phyloP scores from a whole-genome alignment of 148 eudicot genomes.

The Rhododendron molle region DNA sequence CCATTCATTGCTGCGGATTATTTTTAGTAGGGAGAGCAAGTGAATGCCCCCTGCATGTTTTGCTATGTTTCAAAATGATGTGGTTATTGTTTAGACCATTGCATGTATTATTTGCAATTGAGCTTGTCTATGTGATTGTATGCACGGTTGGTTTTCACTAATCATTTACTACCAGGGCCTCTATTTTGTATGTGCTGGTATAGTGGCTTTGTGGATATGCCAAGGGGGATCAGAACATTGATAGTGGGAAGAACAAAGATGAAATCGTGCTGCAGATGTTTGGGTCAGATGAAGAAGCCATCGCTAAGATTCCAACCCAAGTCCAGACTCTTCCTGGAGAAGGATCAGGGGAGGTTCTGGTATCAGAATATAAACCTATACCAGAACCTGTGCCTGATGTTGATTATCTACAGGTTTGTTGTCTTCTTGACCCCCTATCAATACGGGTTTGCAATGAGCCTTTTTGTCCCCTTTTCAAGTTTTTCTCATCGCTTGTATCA shows the following conservation, averaged over 20 bases:
- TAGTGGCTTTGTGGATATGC: constrained; percentile 74
- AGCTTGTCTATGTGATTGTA: constrained; percentile 11
- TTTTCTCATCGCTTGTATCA: not conserved
- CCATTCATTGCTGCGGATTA: not conserved
- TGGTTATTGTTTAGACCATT: not conserved
- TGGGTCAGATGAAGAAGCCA: constrained; percentile 82
- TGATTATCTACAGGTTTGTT: constrained; percentile 87
- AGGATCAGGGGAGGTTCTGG: constrained; percentile 67
- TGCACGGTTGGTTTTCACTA: constrained; percentile 70
- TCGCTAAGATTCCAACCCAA: constrained; percentile 71
- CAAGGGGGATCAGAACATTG: constrained; percentile 38
- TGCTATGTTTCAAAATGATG: not conserved
- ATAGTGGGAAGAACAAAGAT: constrained; percentile 33
- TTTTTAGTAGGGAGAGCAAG: not conserved
- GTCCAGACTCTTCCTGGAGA: constrained; percentile 56
- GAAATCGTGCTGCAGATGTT: constrained; percentile 40
- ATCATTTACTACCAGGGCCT: constrained; percentile 84
- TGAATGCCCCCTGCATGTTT: not conserved
- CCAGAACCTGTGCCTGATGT: constrained; percentile 48
- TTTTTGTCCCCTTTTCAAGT: not conserved
- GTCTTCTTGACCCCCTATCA: not conserved
- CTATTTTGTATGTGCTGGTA: constrained; percentile 68
- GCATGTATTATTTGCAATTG: not conserved
- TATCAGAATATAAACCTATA: constrained; percentile 62
- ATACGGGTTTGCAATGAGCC: not conserved